Conservation (phyloP, 176 grass and related monocot species). For the Thalia dealbata region DNA sequence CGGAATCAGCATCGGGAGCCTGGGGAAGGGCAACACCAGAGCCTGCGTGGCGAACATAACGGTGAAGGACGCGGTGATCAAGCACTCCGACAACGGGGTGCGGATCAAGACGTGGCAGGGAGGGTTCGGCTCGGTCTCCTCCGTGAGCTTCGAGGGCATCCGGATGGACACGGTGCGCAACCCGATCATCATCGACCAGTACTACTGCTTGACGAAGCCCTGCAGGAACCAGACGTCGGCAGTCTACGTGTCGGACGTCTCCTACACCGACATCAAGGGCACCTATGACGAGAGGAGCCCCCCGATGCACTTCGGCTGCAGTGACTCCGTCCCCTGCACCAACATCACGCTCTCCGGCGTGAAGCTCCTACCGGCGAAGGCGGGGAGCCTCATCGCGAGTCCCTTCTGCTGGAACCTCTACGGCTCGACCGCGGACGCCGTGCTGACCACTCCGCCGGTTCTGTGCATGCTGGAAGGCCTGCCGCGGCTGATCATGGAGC, state of each 20-base stretch:
- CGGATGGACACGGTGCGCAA: slow-evolving; percentile 85
- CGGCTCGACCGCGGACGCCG: slow-evolving; percentile 24
- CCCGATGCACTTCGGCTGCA: slow-evolving; percentile 92
- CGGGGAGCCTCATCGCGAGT: slow-evolving; percentile 26
- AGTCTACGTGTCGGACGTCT: slow-evolving; percentile 48
- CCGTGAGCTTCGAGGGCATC: slow-evolving; percentile 59
- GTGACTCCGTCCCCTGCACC: slow-evolving; percentile 77
- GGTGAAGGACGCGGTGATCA: slow-evolving; percentile 62
- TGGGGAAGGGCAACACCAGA: slow-evolving; percentile 35
- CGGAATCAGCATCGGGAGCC: slow-evolving; percentile 90
- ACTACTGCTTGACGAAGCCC: slow-evolving; percentile 69
- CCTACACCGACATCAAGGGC: slow-evolving; percentile 61
- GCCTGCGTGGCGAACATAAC: slow-evolving; percentile 88
- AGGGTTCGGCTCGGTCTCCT: slow-evolving; percentile 62
- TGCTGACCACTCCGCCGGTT: slow-evolving; percentile 61
- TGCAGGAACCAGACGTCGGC: slow-evolving; percentile 72
- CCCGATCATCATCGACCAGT: slow-evolving; percentile 99
- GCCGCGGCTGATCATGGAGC: slow-evolving; percentile 22
- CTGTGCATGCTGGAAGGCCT: slow-evolving; percentile 46
- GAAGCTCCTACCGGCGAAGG: slow-evolving; percentile 48
- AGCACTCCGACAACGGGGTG: slow-evolving; percentile 72
- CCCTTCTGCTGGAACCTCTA: slow-evolving; percentile 93
- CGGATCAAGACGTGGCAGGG: slow-evolving; percentile 99
- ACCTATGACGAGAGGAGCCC: slow-evolving; percentile 65
- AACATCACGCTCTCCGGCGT: slow-evolving; percentile 82